A percentile compares a stretch with the other conserved stretches of the same genome.
phyloP scores from a whole-genome alignment of 352 stramenopile species.

The Phytopythium boreale region DNA sequence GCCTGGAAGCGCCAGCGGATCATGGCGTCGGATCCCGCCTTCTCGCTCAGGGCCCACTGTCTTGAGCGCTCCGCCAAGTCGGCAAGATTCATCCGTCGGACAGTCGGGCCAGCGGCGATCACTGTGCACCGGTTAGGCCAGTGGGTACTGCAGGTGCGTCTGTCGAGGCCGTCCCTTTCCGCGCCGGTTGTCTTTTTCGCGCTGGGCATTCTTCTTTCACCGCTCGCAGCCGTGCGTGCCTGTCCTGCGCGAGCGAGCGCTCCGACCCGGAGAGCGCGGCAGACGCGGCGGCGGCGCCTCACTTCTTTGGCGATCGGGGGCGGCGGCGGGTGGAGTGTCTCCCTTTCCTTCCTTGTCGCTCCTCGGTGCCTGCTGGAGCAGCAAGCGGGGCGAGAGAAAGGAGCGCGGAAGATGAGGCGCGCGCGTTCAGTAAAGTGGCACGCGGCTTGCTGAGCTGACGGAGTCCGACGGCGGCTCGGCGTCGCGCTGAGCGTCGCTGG shows the following conservation, averaged over 20 bases:
- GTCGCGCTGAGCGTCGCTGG: too few relatives aligned
- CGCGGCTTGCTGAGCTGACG: not conserved
- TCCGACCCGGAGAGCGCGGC: too few relatives aligned
- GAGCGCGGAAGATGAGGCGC: not conserved
- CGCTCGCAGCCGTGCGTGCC: not conserved
- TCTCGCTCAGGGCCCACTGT: not conserved
- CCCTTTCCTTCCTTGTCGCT: not conserved
- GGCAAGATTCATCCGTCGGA: too few relatives aligned
- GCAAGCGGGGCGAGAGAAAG: not conserved
- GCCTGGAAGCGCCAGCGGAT: not conserved
- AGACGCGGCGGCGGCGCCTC: not conserved
- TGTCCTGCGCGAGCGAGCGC: not conserved
- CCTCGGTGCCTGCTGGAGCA: not conserved
- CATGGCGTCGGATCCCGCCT: not conserved
- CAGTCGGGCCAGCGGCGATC: too few relatives aligned
- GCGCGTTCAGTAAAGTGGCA: not conserved
- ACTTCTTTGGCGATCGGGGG: not conserved
- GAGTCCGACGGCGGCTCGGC: too few relatives aligned
- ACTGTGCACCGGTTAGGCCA: too few relatives aligned
- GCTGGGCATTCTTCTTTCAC: constrained; percentile 2
- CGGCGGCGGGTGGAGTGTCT: not conserved
- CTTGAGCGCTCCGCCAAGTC: not conserved
- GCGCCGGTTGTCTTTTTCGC: not conserved
- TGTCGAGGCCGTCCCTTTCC: not conserved
- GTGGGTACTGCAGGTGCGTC: not conserved